Conservation (phyloP, 441 rosid species). For the Bocquillonia castaneifolia region DNA sequence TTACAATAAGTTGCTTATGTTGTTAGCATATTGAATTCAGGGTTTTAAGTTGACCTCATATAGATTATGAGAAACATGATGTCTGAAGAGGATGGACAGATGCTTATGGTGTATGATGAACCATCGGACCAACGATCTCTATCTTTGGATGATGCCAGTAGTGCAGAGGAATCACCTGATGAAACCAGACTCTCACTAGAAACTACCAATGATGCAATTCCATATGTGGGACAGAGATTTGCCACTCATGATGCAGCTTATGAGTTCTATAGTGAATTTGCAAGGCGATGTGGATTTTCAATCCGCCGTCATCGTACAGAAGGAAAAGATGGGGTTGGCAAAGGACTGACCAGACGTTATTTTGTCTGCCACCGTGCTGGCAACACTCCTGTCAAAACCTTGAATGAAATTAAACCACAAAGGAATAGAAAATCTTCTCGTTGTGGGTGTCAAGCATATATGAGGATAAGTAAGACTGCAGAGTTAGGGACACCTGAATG, state of each 20-base stretch:
- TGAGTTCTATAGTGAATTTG: constrained; percentile 78
- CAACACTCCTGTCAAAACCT: constrained; percentile 76
- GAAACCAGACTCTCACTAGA: constrained; percentile 66
- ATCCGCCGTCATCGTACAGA: constrained; percentile 94
- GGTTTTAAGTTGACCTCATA: constrained; percentile 20
- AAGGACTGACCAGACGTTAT: constrained; percentile 92
- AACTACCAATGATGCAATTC: constrained; percentile 51
- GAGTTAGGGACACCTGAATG: constrained; percentile 78
- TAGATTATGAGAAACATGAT: constrained; percentile 43
- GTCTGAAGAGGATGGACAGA: constrained; percentile 68
- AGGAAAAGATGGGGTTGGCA: constrained; percentile 96
- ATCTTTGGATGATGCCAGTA: constrained; percentile 75
- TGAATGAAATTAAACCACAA: constrained; percentile 70
- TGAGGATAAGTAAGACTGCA: constrained; percentile 73
- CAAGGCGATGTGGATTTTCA: constrained; percentile 85
- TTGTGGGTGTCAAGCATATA: constrained; percentile 89
- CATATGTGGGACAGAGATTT: constrained; percentile 82
- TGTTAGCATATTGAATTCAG: constrained; percentile 23
- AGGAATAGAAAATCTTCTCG: constrained; percentile 87
- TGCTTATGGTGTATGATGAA: constrained; percentile 72
- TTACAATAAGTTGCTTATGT: background rate
- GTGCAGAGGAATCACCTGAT: constrained; percentile 81
- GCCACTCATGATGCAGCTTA: constrained; percentile 87
- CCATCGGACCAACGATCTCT: constrained; percentile 80
- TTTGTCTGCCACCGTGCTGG: constrained; percentile 98